Evolutionary conservation across 2,329 filamentous ascomycete genomes (phyloP).

Genomic region (Fusarium redolens): DNA sequence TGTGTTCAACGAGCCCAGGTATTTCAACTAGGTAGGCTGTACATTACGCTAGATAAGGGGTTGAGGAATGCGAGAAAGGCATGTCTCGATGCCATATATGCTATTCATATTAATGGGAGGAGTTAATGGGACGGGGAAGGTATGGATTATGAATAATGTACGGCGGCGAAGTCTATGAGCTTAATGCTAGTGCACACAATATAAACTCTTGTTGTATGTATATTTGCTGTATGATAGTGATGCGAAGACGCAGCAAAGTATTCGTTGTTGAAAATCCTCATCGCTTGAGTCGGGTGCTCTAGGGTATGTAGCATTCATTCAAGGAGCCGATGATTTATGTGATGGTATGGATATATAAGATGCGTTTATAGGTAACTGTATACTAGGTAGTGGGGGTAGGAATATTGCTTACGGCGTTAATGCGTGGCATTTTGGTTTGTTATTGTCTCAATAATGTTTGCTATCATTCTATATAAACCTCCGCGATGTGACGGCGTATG

Average conservation of each 20-base stretch:
- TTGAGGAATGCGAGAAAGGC: conserved; percentile 12
- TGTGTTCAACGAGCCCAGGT: conserved; percentile 92
- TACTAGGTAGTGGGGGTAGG: neutral
- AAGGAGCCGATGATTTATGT: neutral
- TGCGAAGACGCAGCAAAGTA: neutral
- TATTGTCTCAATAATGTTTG: neutral
- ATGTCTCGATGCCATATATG: conserved; percentile 3
- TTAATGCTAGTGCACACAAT: conserved; percentile 27
- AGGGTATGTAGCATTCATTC: conserved; percentile 1
- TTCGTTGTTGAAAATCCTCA: neutral
- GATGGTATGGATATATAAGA: neutral
- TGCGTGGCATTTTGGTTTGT: conserved; percentile 9
- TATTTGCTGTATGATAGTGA: neutral
- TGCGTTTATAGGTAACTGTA: neutral
- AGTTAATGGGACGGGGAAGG: conserved; percentile 18
- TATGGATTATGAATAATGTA: conserved; percentile 36
- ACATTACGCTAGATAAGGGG: neutral
- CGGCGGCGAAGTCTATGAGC: conserved; percentile 24
- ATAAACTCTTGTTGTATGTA: conserved; percentile 8
- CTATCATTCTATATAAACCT: neutral
- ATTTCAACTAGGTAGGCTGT: conserved; percentile 58
- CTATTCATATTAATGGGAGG: conserved; percentile 2
- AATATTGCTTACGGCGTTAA: no score
- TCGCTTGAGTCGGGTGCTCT: neutral
- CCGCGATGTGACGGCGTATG: neutral